phyloP scores from a whole-genome alignment of 176 grass and related monocot genomes.

The Oryza meyeriana region DNA sequence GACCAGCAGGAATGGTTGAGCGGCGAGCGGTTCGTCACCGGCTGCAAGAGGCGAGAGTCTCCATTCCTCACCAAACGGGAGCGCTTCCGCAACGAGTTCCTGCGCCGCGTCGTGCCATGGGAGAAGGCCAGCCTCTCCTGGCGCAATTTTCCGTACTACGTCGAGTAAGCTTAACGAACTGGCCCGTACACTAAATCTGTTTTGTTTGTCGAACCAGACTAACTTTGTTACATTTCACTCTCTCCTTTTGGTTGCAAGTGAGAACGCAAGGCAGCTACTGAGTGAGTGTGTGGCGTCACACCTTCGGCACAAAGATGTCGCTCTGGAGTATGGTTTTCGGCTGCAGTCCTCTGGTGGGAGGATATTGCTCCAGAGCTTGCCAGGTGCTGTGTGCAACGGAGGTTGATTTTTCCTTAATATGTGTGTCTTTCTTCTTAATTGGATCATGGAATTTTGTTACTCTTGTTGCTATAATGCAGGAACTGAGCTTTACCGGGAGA shows the following conservation, averaged over 20 bases:
- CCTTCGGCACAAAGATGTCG: slow-evolving; percentile 55
- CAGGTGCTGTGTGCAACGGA: slow-evolving; percentile 46
- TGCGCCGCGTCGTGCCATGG: slow-evolving; percentile 72
- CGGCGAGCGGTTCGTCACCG: slow-evolving; percentile 58
- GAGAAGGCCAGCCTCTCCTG: slow-evolving; percentile 77
- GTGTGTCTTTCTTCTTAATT: not conserved
- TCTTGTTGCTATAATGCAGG: slow-evolving; percentile 38
- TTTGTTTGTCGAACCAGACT: not conserved
- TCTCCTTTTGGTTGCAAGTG: slow-evolving; percentile 41
- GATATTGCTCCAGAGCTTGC: slow-evolving; percentile 73
- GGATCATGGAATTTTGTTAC: not conserved
- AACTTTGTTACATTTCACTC: slow-evolving; percentile 1
- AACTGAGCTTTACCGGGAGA: slow-evolving; percentile 87
- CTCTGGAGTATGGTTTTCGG: slow-evolving; percentile 57
- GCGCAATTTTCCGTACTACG: slow-evolving; percentile 75
- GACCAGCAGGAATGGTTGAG: slow-evolving; percentile 92
- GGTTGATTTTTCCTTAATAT: not conserved
- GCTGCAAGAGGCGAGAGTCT: slow-evolving; percentile 62
- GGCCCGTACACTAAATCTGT: not conserved
- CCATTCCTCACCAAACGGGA: slow-evolving; percentile 74
- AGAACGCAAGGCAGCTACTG: slow-evolving; percentile 50
- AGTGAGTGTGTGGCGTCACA: slow-evolving; percentile 77
- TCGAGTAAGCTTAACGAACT: slow-evolving; percentile 54
- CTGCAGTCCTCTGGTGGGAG: slow-evolving; percentile 62
- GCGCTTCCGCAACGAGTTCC: slow-evolving; percentile 75